These are phyloP conservation scores for Parietichytrium sp. DNA, from an alignment of 108 stramenopile species.

Conservation along the genomic window DNA sequence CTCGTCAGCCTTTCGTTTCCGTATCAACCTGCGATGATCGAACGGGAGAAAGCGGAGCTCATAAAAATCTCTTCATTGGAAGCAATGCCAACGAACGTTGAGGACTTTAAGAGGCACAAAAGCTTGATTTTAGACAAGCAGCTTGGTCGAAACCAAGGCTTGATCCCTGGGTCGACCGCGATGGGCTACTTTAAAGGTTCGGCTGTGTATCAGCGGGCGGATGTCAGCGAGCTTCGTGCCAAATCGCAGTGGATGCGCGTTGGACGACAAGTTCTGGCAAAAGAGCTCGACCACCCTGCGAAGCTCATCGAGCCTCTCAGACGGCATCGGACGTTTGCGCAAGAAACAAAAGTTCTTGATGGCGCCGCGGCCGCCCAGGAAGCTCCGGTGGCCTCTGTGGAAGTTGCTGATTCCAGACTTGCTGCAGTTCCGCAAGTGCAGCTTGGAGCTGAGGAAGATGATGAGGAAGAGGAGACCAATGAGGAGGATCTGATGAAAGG, in stretches of 20 bases:
- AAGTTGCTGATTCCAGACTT: too few relatives aligned
- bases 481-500: background rate
- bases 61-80: background rate
- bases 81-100: background rate
- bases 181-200: background rate
- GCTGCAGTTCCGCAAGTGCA: too few relatives aligned
- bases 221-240: background rate
- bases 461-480: background rate
- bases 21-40: background rate
- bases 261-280: background rate
- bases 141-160: background rate
- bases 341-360: background rate
- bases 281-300: background rate
- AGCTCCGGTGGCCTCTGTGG: background rate
- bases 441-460: background rate
- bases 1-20: background rate
- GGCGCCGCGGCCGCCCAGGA: background rate
- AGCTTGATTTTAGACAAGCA: conserved; percentile 6
- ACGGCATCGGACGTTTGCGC: background rate
- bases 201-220: background rate
- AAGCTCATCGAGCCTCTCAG: conserved; percentile 18
- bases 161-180: background rate
- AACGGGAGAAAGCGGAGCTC: background rate
- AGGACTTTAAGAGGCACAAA: background rate
- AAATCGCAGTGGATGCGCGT: background rate